Evolutionary conservation across 192 early-diverging fungal genomes (phyloP).

Genomic region (Rhizophagus sp.): DNA sequence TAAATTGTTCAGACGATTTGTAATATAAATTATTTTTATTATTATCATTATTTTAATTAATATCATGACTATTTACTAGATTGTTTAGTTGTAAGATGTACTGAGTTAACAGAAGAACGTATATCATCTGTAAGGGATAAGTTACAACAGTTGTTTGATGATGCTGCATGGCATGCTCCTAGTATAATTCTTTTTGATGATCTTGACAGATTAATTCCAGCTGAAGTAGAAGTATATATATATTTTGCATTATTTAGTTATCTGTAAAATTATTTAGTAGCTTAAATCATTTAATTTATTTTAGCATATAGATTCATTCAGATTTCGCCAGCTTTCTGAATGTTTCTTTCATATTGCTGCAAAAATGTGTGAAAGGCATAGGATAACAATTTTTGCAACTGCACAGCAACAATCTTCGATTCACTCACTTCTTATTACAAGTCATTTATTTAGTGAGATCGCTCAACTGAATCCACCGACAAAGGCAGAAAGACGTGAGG

Average conservation of each 20-base stretch:
- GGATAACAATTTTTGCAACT: slow-evolving; percentile 62
- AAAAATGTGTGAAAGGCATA: slow-evolving; percentile 49
- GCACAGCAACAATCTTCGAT: slow-evolving; percentile 65
- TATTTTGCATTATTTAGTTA: background rate
- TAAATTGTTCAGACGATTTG: slow-evolving; percentile 38
- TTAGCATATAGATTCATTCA: slow-evolving; percentile 62
- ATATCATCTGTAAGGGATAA: slow-evolving; percentile 60
- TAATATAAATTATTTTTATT: slow-evolving; percentile 36
- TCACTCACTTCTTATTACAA: slow-evolving; percentile 56
- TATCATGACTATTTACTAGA: slow-evolving; percentile 39
- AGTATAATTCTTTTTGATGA: slow-evolving; percentile 75
- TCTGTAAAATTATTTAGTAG: background rate
- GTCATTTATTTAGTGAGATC: slow-evolving; percentile 66
- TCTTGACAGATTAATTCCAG: slow-evolving; percentile 71
- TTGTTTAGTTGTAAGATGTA: slow-evolving; percentile 54
- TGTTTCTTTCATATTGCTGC: slow-evolving; percentile 57
- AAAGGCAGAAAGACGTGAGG: slow-evolving; percentile 64
- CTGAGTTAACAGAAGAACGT: slow-evolving; percentile 59
- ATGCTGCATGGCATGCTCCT: slow-evolving; percentile 71
- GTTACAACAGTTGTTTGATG: slow-evolving; percentile 59
- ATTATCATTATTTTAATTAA: background rate
- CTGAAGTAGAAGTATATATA: slow-evolving; percentile 65
- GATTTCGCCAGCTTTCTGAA: slow-evolving; percentile 65
- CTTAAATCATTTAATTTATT: background rate
- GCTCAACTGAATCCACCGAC: slow-evolving; percentile 62